phyloP scores from a whole-genome alignment of 371 early-diverging fungal genomes.

The Chytridiales sp. region DNA sequence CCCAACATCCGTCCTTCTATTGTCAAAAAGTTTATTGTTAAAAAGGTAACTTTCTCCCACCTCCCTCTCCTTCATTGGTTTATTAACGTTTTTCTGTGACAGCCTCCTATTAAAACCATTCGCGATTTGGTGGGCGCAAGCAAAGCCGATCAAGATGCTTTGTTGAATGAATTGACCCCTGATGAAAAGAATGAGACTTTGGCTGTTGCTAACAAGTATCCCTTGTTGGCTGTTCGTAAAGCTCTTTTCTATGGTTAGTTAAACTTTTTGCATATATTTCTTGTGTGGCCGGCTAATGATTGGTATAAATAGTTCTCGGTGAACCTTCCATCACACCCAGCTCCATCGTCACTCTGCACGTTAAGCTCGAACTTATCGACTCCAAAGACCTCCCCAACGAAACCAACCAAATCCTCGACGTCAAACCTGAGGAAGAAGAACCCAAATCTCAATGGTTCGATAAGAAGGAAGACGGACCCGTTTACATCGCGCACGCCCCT shows the following conservation, averaged over 20 bases:
- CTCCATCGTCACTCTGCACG: conserved; percentile 47
- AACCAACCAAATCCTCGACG: conserved; percentile 24
- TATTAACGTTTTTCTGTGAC: neutral
- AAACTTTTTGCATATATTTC: conserved; percentile 4
- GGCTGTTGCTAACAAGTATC: conserved; percentile 74
- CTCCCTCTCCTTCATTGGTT: no score
- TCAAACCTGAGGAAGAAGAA: conserved; percentile 32
- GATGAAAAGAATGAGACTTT: conserved; percentile 68
- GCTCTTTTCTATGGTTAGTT: conserved; percentile 70
- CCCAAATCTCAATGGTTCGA: conserved; percentile 32
- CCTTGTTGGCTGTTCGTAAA: conserved; percentile 66
- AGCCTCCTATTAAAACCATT: conserved; percentile 53
- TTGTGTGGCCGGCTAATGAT: neutral
- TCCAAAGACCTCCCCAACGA: conserved; percentile 25
- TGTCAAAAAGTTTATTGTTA: conserved; percentile 40
- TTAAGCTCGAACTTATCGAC: conserved; percentile 36
- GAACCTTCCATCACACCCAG: conserved; percentile 48
- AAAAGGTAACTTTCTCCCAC: conserved; percentile 28
- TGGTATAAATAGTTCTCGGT: conserved; percentile 33
- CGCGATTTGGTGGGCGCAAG: conserved; percentile 66
- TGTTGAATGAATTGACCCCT: conserved; percentile 53
- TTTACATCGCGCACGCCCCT: conserved; percentile 43
- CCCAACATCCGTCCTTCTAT: conserved; percentile 55
- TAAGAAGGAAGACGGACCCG: conserved; percentile 5
- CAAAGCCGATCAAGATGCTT: conserved; percentile 55